phyloP scores from a whole-genome alignment of 2,329 filamentous ascomycete species.

The Penicillium oxalicum region DNA sequence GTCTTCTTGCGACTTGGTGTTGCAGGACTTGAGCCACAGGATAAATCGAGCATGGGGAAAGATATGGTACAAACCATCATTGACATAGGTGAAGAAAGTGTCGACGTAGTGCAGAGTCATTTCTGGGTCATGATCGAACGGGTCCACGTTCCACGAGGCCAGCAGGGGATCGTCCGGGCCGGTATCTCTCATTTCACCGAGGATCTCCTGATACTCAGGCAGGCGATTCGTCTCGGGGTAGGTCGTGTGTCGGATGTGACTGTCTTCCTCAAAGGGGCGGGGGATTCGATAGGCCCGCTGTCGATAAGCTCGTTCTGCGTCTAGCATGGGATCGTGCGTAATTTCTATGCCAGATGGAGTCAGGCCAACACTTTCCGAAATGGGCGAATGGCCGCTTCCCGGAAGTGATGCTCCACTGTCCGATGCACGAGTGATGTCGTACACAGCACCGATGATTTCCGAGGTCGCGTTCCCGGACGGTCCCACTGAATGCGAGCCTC shows the following conservation, averaged over 20 bases:
- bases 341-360: constrained; percentile 24
- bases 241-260: constrained; percentile 8
- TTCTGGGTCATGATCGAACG: constrained; percentile 47
- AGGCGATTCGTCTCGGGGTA: constrained; percentile 11
- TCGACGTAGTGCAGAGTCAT: constrained; percentile 49
- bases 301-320: constrained; percentile 23
- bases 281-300: constrained; percentile 16
- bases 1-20: constrained; percentile 49
- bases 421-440: constrained; percentile 27
- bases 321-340: constrained; percentile 21
- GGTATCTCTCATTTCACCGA: constrained; percentile 27
- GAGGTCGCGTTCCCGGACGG: constrained; percentile 16
- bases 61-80: constrained; percentile 50
- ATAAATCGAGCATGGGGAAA: constrained; percentile 52
- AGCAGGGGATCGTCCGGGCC: constrained; percentile 27
- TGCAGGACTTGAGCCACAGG: constrained; percentile 47
- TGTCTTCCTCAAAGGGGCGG: constrained; percentile 14
- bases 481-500: constrained; percentile 18
- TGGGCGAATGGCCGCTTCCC: constrained; percentile 27
- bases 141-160: constrained; percentile 48
- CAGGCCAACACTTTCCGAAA: constrained; percentile 24
- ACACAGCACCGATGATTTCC: constrained; percentile 22
- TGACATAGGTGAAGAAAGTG: constrained; percentile 53
- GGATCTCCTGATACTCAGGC: constrained; percentile 27
- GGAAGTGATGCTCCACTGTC: constrained; percentile 28